phyloP scores from a whole-genome alignment of 352 stramenopile genomes.

The Phytophthora ohioensis region DNA sequence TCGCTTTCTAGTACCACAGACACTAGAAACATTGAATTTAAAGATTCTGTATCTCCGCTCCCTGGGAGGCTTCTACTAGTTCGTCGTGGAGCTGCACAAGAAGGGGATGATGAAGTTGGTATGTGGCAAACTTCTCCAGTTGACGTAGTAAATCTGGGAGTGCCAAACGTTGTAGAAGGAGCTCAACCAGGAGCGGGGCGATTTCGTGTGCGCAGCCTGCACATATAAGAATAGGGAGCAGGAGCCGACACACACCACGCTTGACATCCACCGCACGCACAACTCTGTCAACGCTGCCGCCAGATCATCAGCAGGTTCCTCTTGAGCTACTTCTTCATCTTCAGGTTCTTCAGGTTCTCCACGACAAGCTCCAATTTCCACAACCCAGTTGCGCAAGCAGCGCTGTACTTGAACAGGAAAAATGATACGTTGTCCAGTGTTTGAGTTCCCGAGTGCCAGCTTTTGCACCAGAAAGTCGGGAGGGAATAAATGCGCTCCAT shows the following conservation, averaged over 20 bases:
- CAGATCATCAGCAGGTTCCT: neutral
- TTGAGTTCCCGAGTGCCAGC: neutral
- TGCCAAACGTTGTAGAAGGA: slow-evolving; percentile 4
- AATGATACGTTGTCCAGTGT: neutral
- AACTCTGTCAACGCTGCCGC: slow-evolving; percentile 20
- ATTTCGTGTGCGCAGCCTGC: slow-evolving; percentile 30
- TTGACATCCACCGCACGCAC: slow-evolving; percentile 23
- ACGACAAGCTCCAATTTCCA: neutral
- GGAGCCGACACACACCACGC: neutral
- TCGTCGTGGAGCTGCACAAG: slow-evolving; percentile 28
- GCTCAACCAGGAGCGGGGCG: slow-evolving; percentile 28
- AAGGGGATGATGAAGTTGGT: slow-evolving; percentile 3
- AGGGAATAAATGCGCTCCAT: slow-evolving; percentile 26
- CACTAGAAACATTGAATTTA: too few species aligned
- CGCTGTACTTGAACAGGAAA: slow-evolving; percentile 9
- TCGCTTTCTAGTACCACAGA: too few species aligned
- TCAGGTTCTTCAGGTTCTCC: slow-evolving; percentile 3
- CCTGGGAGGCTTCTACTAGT: slow-evolving; percentile 12
- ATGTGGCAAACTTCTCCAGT: slow-evolving; percentile 24
- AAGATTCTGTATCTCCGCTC: neutral
- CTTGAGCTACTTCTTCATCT: neutral
- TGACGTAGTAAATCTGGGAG: slow-evolving; percentile 8
- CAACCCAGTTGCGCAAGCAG: neutral
- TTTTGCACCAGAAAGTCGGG: neutral
- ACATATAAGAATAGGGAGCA: slow-evolving; percentile 27